Evolutionary conservation across 106 monocot species (phyloP).

Genomic region (Ottelia alismoides): DNA sequence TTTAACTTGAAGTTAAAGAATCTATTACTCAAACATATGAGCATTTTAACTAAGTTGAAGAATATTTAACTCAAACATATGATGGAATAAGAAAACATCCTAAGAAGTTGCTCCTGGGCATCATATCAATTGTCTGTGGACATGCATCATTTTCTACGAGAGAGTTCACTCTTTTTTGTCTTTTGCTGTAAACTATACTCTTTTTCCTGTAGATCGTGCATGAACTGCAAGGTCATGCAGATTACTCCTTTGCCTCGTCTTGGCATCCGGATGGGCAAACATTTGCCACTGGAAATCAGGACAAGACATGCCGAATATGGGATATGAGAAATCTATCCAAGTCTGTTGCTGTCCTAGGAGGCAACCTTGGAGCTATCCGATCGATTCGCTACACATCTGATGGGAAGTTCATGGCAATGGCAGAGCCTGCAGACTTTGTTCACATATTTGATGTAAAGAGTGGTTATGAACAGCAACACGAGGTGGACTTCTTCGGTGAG

Average conservation of each 20-base stretch:
- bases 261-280: slow-evolving; percentile 34
- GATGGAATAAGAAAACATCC: too few species aligned
- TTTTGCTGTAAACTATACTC: too few species aligned
- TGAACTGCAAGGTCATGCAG: slow-evolving; percentile 28
- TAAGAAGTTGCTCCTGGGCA: too few species aligned
- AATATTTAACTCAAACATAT: too few species aligned
- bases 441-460: slow-evolving; percentile 31
- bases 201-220: slow-evolving; percentile 33
- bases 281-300: slow-evolving; percentile 45
- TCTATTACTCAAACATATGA: too few species aligned
- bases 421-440: slow-evolving; percentile 45
- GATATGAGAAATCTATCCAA: slow-evolving; percentile 27
- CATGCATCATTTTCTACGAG: too few species aligned
- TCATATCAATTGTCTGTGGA: too few species aligned
- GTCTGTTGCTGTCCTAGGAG: slow-evolving; percentile 24
- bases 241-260: slow-evolving; percentile 44
- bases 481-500: slow-evolving; percentile 43
- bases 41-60: too few species aligned
- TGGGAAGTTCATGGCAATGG: slow-evolving; percentile 39
- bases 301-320: slow-evolving; percentile 41
- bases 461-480: slow-evolving; percentile 23
- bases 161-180: too few species aligned
- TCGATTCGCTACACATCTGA: slow-evolving; percentile 33
- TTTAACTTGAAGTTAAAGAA: too few species aligned
- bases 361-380: slow-evolving; percentile 33